Evolutionary conservation across 2,329 filamentous ascomycete genomes (phyloP), one percentile per base, ranked within the genome.

Genomic region (Beauveria varroae): DNA sequence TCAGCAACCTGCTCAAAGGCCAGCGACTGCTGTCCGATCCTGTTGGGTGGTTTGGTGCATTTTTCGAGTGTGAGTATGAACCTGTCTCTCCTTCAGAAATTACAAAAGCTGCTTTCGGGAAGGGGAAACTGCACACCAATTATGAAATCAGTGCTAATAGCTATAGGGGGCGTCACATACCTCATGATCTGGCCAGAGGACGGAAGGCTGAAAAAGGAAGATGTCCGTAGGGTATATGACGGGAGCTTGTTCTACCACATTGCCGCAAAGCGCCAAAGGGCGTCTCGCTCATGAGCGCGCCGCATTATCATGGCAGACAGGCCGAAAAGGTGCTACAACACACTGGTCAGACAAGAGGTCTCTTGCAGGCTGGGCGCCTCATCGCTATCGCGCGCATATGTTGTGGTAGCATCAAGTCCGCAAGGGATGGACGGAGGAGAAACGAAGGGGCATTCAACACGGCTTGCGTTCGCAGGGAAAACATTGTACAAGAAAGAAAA

Each of bases 141-240:
- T 34, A 34, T 1, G 12, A 12, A 34, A 34, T 34, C 4, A 5
- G 12, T 10, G 8, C 22, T 47, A 7, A 47, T 12, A 8, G 4
- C 3, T 2, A 2, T 20, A 68, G 68, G 68, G 65, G 10, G 65
- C 18, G 61, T 64, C 0, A 79, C 79, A 0, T 83, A 80, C 61
- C 66, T 84, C 18, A 71, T 86, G 50, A 70, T 84, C 1, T 68
- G 67, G 78, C 81, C 83, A 0, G 75, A 78, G 46, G 81, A 86
- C 67, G 83, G 83, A 0, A 73, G 74, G 56, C 77, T 86, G 71
- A 75, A 71, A 67, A 86, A 86, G 70, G 82, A 86, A 51, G 83
- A 86, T 9, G 63, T 70, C 8, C 65, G 68, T 0, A 62, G 63
- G 3, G 30, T 70, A 5, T 70, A 67, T 6, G 68, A 70, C 41